phyloP scores from a whole-genome alignment of 2,329 filamentous ascomycete genomes.

The Orbilia brochopaga region DNA sequence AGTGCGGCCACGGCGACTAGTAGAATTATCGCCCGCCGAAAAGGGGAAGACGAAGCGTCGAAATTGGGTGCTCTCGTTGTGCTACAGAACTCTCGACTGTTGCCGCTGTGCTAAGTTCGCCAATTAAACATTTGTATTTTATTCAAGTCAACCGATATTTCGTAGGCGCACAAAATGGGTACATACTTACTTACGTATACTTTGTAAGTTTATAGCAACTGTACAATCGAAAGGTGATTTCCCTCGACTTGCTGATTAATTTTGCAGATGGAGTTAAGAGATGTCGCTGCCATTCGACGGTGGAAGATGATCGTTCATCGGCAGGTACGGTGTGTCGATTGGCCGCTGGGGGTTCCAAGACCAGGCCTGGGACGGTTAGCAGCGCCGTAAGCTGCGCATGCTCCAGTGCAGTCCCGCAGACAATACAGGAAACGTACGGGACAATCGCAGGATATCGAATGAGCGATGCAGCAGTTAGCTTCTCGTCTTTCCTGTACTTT shows the following conservation, averaged over 20 bases:
- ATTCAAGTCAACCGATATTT: conserved; percentile 1
- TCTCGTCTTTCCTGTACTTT: background rate
- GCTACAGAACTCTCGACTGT: background rate
- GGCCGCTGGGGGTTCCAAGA: conserved; percentile 11
- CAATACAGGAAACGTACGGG: too few relatives aligned
- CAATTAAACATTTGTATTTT: background rate
- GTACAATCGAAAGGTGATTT: too few relatives aligned
- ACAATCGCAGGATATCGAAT: background rate
- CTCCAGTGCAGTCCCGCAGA: conserved; percentile 11
- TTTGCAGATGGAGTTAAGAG: conserved; percentile 1
- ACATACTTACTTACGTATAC: too few relatives aligned
- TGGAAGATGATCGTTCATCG: background rate
- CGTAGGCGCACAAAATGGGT: background rate
- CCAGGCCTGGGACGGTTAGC: conserved; percentile 45
- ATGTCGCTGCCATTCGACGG: background rate
- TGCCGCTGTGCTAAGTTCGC: too few relatives aligned
- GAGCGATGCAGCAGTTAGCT: background rate
- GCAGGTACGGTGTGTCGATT: conserved; percentile 17
- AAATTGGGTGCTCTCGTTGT: background rate
- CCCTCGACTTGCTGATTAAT: background rate
- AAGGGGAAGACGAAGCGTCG: conserved; percentile 4
- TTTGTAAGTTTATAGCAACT: too few relatives aligned
- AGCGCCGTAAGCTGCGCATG: conserved; percentile 21
- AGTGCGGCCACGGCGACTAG: conserved; percentile 2
- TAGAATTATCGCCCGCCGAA: background rate